These are phyloP conservation scores for Xylariaceae sp. DNA, from an alignment of 2,329 filamentous ascomycete genomes.

Conservation along the genomic window DNA sequence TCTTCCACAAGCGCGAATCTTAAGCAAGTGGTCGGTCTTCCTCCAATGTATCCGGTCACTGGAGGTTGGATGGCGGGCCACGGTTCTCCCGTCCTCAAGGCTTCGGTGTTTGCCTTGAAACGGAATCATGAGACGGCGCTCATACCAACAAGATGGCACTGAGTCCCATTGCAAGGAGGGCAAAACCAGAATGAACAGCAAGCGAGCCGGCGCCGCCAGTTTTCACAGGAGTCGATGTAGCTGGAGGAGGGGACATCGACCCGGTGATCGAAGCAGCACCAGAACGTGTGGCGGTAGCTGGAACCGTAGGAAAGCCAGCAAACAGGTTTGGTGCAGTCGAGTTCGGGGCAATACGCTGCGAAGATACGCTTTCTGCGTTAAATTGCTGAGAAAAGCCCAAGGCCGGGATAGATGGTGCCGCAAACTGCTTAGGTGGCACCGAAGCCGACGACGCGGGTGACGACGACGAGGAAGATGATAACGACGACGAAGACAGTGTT, in stretches of 20 bases:
- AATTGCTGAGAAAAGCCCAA: conserved; percentile 17
- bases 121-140: neutral
- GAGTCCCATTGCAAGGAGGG: conserved; percentile 26
- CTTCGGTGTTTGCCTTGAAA: neutral
- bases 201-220: conserved; percentile 25
- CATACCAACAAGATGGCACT: conserved; percentile 28
- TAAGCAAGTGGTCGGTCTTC: neutral
- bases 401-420: conserved; percentile 15
- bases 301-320: conserved; percentile 25
- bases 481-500: conserved; percentile 15
- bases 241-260: conserved; percentile 12
- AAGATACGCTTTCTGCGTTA: conserved; percentile 15
- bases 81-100: neutral
- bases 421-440: neutral
- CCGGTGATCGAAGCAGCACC: conserved; percentile 16
- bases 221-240: conserved; percentile 16
- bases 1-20: neutral
- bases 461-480: conserved; percentile 18
- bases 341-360: conserved; percentile 24
- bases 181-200: conserved; percentile 25
- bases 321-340: conserved; percentile 22
- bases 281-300: conserved; percentile 18
- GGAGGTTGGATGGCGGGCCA: neutral
- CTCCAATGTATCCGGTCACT: neutral
- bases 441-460: conserved; percentile 11